Conservation (phyloP, 169 alveolate species). For the Besnoitia besnoiti region DNA sequence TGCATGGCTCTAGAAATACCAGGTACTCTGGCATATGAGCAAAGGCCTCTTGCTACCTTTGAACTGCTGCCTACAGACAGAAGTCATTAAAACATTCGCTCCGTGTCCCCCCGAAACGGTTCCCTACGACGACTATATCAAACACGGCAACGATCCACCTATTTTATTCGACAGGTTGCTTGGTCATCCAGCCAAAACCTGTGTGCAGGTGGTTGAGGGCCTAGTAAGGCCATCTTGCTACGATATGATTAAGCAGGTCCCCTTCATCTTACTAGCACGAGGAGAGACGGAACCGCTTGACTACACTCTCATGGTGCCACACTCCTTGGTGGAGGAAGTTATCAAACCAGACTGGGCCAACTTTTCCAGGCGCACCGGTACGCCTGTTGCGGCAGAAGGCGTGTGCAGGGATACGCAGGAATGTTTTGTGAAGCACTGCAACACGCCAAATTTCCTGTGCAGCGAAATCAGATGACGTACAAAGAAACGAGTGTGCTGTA, state of each 20-base stretch:
- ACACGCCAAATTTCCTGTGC: neutral
- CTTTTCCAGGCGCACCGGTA: neutral
- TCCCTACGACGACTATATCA: constrained; percentile 1
- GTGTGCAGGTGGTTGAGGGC: neutral
- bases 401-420: neutral
- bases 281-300: neutral
- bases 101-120: neutral
- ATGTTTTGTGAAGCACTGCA: neutral
- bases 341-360: constrained; percentile 26
- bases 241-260: constrained; percentile 18
- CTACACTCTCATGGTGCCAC: neutral
- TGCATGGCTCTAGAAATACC: too few relatives aligned
- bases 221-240: constrained; percentile 17
- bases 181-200: neutral
- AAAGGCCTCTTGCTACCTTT: too few relatives aligned
- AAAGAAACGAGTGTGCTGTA: too few relatives aligned
- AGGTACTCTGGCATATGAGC: too few relatives aligned
- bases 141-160: neutral
- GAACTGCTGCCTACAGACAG: neutral
- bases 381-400: neutral
- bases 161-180: neutral
- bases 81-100: neutral
- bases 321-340: constrained; percentile 6
- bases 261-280: neutral
- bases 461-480: too few relatives aligned